phyloP scores from a whole-genome alignment of 2,329 filamentous ascomycete genomes.

The Knoxdaviesia proteae region DNA sequence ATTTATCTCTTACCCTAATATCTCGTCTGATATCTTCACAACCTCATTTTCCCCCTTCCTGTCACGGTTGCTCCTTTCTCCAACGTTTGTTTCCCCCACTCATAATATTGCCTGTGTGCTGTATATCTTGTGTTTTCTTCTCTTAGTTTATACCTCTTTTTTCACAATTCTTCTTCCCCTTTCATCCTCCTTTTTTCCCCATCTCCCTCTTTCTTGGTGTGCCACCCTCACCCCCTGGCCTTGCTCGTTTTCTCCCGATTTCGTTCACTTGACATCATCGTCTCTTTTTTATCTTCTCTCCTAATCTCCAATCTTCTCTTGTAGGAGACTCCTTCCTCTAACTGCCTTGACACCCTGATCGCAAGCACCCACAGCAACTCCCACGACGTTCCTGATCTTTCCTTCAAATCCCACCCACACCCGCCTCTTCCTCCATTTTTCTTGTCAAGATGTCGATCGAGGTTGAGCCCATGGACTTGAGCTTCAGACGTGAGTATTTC shows the following conservation, averaged over 20 bases:
- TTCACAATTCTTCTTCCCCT: not conserved
- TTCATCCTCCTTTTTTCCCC: not conserved
- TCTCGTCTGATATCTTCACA: too few species aligned
- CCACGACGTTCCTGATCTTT: not conserved
- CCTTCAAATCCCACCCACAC: not conserved
- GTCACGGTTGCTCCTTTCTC: not conserved
- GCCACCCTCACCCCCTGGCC: not conserved
- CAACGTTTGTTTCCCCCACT: not conserved
- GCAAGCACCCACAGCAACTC: not conserved
- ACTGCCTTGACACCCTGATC: too few species aligned
- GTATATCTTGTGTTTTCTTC: not conserved
- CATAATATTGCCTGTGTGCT: not conserved
- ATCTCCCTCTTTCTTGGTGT: not conserved
- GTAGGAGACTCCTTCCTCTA: too few species aligned
- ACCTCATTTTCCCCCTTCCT: too few species aligned
- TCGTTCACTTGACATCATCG: too few species aligned
- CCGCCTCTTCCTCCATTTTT: too few species aligned
- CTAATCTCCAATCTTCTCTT: too few species aligned
- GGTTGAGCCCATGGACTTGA: slow-evolving; percentile 76
- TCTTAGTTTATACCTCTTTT: not conserved
- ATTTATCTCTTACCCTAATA: too few species aligned
- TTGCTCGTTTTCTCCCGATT: too few species aligned
- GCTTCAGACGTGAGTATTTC: slow-evolving; percentile 61
- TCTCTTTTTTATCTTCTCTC: too few species aligned
- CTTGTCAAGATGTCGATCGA: slow-evolving; percentile 67